Conservation (phyloP, 2,329 filamentous ascomycete genomes). For the Cadophora malorum region DNA sequence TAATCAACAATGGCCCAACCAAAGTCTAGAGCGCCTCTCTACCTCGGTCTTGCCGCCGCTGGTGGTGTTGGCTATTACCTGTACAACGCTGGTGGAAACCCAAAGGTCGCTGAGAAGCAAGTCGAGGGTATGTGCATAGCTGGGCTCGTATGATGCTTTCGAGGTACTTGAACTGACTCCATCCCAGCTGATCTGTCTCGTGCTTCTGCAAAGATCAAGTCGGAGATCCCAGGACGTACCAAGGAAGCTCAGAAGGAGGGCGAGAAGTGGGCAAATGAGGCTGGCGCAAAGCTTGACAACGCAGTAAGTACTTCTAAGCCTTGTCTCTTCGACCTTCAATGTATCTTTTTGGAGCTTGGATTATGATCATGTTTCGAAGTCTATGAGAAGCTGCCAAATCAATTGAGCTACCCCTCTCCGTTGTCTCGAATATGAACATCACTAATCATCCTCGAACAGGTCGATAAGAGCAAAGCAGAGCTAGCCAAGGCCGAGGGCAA, state of each 20-base stretch:
- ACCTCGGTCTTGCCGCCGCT: conserved; percentile 67
- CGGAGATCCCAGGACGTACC: conserved; percentile 66
- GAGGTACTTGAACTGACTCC: conserved; percentile 24
- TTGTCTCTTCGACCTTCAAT: neutral
- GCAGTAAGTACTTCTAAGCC: conserved; percentile 59
- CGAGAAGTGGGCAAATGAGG: conserved; percentile 64
- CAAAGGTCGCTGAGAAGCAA: conserved; percentile 84
- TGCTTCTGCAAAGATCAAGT: conserved; percentile 69
- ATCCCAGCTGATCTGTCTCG: conserved; percentile 77
- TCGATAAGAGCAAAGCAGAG: conserved; percentile 68
- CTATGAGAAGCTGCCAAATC: neutral
- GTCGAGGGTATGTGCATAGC: conserved; percentile 71
- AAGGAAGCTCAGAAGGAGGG: conserved; percentile 70
- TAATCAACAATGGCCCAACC: conserved; percentile 44
- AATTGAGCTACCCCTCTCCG: neutral
- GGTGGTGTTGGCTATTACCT: conserved; percentile 87
- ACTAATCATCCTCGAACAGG: conserved; percentile 49
- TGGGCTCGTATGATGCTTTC: neutral
- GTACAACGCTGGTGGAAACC: conserved; percentile 82
- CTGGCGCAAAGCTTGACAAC: conserved; percentile 71
- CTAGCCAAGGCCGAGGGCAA: conserved; percentile 66
- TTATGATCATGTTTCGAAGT: neutral
- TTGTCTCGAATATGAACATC: neutral
- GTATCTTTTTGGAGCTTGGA: neutral
- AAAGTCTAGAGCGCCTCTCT: conserved; percentile 48